Base-by-base conservation (phyloP, 768 basidiomycete genomes). In the Neoboletus magnificus region DNA sequence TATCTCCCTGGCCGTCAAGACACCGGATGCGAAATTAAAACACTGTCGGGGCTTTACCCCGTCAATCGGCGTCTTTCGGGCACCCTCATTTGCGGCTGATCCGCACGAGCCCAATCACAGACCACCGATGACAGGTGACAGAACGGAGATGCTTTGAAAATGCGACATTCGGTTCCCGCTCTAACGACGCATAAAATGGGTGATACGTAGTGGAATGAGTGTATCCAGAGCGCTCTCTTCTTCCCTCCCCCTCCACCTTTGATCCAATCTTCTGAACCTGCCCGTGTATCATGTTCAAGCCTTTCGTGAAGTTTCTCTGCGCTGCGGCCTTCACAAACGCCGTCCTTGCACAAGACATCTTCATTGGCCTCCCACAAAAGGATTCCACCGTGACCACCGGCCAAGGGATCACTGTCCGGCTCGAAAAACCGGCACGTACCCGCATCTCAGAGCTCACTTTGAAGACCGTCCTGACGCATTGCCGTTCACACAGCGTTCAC, bases 371-470 rank as follows among this genome's bases (percentile, higher is more conserved):
- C 9, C 82, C 81, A 4, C 20, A 54, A 1, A 52, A 69, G 6
- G 71, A 71, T 2, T 56, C 71, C 5, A 53, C 61, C 27, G 68
- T 82, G 7, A 25, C 32, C 0, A 64, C 72, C 20, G 79, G 80
- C 18, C 59, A 64, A 2, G 57, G 58, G n/a, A 39, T 82, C 48
- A 69, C 63, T 8, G 71, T 82, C 8, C 68, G 77, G 50, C 61
- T 82, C 12, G 74, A 76, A 46, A 69, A 69, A 54, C 75, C 76
- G 6, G 79, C 79, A 54, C 13, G 78, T 65, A 12, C 29, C 37
- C 43, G 22, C 22, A 7, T 20, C 30, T 30, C n/a, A n/a, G n/a
- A n/a, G n/a, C n/a, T n/a, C n/a, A n/a, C n/a, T 15, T n/a, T 15
- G 12, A 20, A 5, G 2, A 22, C 5, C 9, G 4, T 22, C 23